phyloP scores from a whole-genome alignment of 108 stramenopile species.

The Nitzschia putrida region DNA sequence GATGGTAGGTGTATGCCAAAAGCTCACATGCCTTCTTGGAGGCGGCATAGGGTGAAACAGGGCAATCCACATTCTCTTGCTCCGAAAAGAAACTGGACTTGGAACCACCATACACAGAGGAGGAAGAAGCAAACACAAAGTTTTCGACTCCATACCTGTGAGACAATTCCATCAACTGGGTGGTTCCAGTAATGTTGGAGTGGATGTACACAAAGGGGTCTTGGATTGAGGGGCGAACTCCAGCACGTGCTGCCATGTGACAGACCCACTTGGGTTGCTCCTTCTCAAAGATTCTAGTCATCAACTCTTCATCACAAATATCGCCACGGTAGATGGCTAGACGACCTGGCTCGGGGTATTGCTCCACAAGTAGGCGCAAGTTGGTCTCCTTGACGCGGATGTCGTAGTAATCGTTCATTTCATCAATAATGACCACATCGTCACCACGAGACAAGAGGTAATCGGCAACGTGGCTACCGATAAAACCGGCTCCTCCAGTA shows the following conservation, averaged over 20 bases:
- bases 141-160: slow-evolving; percentile 84
- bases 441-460: slow-evolving; percentile 88
- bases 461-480: slow-evolving; percentile 87
- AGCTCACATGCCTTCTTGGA: slow-evolving; percentile 97
- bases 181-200: slow-evolving; percentile 94
- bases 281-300: slow-evolving; percentile 76
- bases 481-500: slow-evolving; percentile 97
- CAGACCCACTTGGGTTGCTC: slow-evolving; percentile 87
- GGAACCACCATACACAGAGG: slow-evolving; percentile 95
- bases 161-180: slow-evolving; percentile 88
- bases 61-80: slow-evolving; percentile 93
- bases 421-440: slow-evolving; percentile 94
- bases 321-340: slow-evolving; percentile 85
- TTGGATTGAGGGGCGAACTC: slow-evolving; percentile 90
- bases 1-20: slow-evolving; percentile 96
- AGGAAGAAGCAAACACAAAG: slow-evolving; percentile 95
- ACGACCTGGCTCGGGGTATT: slow-evolving; percentile 44
- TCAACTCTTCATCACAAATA: slow-evolving; percentile 90
- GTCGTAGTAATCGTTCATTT: slow-evolving; percentile 99
- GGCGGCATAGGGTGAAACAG: slow-evolving; percentile 97
- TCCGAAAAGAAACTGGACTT: slow-evolving; percentile 90
- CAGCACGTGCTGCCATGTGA: slow-evolving; percentile 97
- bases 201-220: slow-evolving; percentile 98
- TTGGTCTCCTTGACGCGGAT: slow-evolving; percentile 89
- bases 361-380: slow-evolving; percentile 55